Evolutionary conservation across 1,284 basidiomycete genomes (phyloP), one percentile per base, ranked within the genome.

Genomic region (Austroboletus niveus): DNA sequence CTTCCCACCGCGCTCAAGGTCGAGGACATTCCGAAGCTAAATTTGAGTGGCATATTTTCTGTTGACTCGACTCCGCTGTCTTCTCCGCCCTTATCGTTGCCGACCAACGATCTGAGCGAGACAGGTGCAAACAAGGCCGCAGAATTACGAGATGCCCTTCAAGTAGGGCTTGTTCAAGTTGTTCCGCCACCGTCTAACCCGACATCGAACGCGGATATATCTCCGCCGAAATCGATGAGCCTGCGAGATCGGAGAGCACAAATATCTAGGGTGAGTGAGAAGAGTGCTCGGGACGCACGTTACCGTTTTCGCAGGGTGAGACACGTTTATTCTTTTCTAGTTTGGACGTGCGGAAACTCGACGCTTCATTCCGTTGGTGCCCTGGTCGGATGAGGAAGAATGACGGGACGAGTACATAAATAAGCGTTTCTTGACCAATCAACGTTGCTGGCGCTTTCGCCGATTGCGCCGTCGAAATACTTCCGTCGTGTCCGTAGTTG

Each of bases 311-410:
- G 38, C 49, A 41, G 42, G 39, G 43, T 7, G 0, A 10, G n/a
- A 35, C 17, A 45, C 35, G 8, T 43, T 45, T 32, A 11, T 49
- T 39, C 35, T 49, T 43, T 54, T 48, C 35, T 51, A 66, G 64
- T 49, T 63, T 49, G 57, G 63, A 34, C 61, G 57, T 34, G 47
- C 57, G 14, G 57, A 61, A 41, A 58, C 65, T 11, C 66, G 61
- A 47, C 67, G 65, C 10, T 66, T 68, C 30, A 64, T 66, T 8
- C 52, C 64, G 38, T 42, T 66, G 49, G 56, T 55, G 48, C 60
- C 67, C 22, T 69, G 66, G 45, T 66, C 64, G 45, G 66, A 68
- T 47, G 64, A 65, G 27, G 66, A 66, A 50, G 50, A 57, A 32
- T 67, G 48, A 58, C 36, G 31, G 4, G 41, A 35, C 40, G 40